Base-by-base conservation (phyloP, 805 yeast species). In the Starmerella roubikii region DNA sequence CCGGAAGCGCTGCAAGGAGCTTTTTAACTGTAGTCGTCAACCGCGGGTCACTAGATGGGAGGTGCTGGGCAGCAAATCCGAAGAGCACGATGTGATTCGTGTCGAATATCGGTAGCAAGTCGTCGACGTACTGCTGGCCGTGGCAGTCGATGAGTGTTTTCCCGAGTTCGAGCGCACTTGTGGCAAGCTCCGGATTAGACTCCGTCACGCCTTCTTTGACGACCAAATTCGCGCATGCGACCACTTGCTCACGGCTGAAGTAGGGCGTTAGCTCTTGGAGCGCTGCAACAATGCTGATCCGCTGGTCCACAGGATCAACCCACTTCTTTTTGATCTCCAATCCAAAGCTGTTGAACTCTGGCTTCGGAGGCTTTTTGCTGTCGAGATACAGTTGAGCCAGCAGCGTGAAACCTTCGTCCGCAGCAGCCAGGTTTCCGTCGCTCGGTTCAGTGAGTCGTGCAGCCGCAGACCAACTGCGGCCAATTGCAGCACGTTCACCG, bases 61-160 rank as follows among this genome's bases (percentile, higher is more conserved):
- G 68, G 63, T 91, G 94, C 43, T 80, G 78, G 1, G 94, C 97
- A 46, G 86, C 69, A 3, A 91, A 74, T 50, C 98, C 98, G 53
- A 88, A 91, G 32, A 88, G 64, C 41, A 91, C 78, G 50, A 91
- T 81, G 20, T 47, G 41, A 71, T 38, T 39, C 6, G 57, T 53
- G 57, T 88, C 96, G 51, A 91, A 82, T n/a, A 84, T 66, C 2
- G 86, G 81, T 49, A 85, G 75, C 50, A 91, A 66, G 2, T 64
- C 60, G 54, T 84, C 93, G n/a, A 85, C 78, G 39, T 68, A 65
- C 4, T 59, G 53, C 18, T 70, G 65, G 17, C 94, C 96, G 48
- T 76, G 78, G 1, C 55, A 53, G 30, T 75, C 68, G 38, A 91
- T 74, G 25, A 83, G 66, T 30, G 68, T 73, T 41, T 82, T 67